Percentiles rank a stretch among this genome's conserved stretches.
Conservation (phyloP, 148 eudicot genomes). For the Selenicereus undatus region DNA sequence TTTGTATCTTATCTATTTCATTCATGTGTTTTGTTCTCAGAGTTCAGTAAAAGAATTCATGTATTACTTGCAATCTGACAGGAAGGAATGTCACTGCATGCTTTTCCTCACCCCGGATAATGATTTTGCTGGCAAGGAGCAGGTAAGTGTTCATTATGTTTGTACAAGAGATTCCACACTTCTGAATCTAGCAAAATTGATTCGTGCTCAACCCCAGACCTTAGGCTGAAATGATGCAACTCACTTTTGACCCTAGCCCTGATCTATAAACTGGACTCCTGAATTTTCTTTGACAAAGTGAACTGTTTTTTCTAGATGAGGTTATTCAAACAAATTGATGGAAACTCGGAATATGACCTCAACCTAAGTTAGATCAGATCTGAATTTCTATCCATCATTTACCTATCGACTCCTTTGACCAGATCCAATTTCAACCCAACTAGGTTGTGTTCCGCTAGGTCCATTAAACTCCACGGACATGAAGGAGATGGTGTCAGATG, state of each 20-base stretch:
- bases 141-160: conserved; percentile 41
- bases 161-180: neutral
- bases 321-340: neutral
- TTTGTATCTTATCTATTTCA: neutral
- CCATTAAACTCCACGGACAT: neutral
- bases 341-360: neutral
- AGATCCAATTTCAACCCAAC: too few species aligned
- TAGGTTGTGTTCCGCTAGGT: too few species aligned
- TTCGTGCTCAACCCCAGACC: neutral
- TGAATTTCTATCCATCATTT: neutral
- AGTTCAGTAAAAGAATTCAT: neutral
- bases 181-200: neutral
- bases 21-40: neutral
- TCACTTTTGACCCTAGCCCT: neutral
- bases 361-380: neutral
- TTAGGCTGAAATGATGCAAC: neutral
- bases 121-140: conserved; percentile 92
- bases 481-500: neutral
- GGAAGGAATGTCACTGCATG: conserved; percentile 99
- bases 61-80: conserved; percentile 31
- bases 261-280: neutral
- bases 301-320: too few species aligned
- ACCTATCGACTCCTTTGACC: too few species aligned
- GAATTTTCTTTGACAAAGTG: neutral
- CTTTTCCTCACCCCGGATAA: conserved; percentile 93